phyloP scores from a whole-genome alignment of 192 early-diverging fungal species.

The Umbelopsis ramanniana region DNA sequence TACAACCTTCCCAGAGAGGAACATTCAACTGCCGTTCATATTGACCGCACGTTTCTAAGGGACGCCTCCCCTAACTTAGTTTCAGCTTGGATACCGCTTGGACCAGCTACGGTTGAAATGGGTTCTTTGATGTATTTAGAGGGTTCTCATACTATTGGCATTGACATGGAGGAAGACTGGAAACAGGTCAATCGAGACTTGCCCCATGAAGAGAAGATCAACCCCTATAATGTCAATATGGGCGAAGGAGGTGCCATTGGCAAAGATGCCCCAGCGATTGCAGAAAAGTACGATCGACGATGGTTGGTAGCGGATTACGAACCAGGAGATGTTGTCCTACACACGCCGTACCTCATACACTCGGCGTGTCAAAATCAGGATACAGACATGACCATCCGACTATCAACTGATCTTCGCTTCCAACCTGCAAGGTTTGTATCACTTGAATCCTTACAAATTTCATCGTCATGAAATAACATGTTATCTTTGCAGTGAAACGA shows the following conservation, averaged over 20 bases:
- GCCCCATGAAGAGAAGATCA: background rate
- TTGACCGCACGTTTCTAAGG: constrained; percentile 8
- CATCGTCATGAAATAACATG: no score
- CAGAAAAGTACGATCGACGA: background rate
- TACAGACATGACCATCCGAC: background rate
- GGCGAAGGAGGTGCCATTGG: constrained; percentile 19
- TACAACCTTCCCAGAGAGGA: constrained; percentile 10
- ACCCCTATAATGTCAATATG: constrained; percentile 13
- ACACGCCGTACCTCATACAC: constrained; percentile 3
- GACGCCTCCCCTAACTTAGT: constrained; percentile 5
- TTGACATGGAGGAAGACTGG: constrained; percentile 5
- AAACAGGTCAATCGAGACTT: background rate
- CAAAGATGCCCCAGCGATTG: background rate
- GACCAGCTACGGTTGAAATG: constrained; percentile 13
- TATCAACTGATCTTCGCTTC: constrained; percentile 1
- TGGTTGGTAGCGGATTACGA: constrained; percentile 9
- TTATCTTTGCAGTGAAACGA: background rate
- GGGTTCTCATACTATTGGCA: background rate
- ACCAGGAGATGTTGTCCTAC: constrained; percentile 8
- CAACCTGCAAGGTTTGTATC: constrained; percentile 11
- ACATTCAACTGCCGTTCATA: constrained; percentile 11
- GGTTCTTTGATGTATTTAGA: constrained; percentile 17
- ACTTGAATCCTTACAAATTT: no score
- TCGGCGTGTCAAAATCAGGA: constrained; percentile 16
- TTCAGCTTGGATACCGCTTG: constrained; percentile 7